Conservation (phyloP, 495 filamentous ascomycete genomes). For the Amorphotheca resinae region DNA sequence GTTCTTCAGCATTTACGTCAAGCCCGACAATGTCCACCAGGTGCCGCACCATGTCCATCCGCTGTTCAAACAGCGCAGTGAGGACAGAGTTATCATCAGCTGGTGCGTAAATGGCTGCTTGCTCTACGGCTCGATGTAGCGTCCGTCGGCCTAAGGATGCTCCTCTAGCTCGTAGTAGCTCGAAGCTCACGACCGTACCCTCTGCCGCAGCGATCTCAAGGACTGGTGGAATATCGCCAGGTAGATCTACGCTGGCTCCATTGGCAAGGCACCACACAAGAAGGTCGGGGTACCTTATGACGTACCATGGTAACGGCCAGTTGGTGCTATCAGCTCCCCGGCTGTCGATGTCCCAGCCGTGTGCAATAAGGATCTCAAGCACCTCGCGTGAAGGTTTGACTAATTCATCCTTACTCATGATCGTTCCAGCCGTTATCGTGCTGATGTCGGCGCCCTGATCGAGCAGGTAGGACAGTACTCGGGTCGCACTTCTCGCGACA, state of each 20-base stretch:
- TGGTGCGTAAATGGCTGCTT: neutral
- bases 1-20: constrained; percentile 7
- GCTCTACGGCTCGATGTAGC: constrained; percentile 6
- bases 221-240: neutral
- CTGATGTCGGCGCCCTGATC: constrained; percentile 2
- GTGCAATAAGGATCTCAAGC: constrained; percentile 9
- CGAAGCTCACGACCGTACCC: constrained; percentile 9
- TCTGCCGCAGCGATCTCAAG: constrained; percentile 2
- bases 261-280: constrained; percentile 9
- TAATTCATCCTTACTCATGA: neutral
- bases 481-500: neutral
- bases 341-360: constrained; percentile 10
- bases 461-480: constrained; percentile 4
- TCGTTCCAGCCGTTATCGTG: neutral
- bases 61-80: neutral
- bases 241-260: constrained; percentile 1
- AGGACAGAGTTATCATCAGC: neutral
- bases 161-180: constrained; percentile 9
- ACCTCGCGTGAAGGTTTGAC: constrained; percentile 1
- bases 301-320: constrained; percentile 8
- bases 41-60: constrained; percentile 9
- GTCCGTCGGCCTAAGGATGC: constrained; percentile 5
- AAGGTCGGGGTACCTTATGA: constrained; percentile 3
- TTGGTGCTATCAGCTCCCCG: neutral
- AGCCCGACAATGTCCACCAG: constrained; percentile 8